Evolutionary conservation across 2,329 filamentous ascomycete genomes (phyloP), one percentile per base, ranked within the genome.

Genomic region (Huntiella moniliformis): DNA sequence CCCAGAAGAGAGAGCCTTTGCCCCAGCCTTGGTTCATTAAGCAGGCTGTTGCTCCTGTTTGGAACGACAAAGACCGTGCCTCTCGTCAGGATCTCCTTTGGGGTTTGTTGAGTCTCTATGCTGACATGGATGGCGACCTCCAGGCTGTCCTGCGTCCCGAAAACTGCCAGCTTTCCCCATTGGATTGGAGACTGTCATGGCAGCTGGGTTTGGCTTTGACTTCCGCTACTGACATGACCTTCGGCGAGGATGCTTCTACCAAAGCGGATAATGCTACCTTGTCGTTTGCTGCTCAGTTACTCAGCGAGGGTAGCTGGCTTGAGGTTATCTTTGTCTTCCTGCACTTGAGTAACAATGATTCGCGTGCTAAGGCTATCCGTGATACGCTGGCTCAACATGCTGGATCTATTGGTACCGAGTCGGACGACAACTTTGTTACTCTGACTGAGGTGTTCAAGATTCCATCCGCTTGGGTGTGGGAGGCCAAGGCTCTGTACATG

Each of bases 401-500:
- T 2, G 70, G 70, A 22, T 63, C 70, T 13, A 75, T 92, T 44
- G 72, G 77, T 5, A 64, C 70, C 3, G 69, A 77, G 42, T 68
- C 71, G 51, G 57, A 63, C 12, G 68, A 62, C 45, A 43, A 38
- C 31, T 84, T 77, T 60, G 64, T 61, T 8, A 68, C 71, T 11
- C 65, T 91, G 16, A 71, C 71, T 0, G 64, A 70, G 38, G 74
- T 73, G 31, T 73, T 87, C 45, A 72, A 74, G 51, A 73, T 96
- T 37, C 85, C 88, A 0, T 61, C 69, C 1, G 60, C 71, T 3
- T 93, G 88, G 86, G 70, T 96, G 43, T 93, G 83, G 76, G 75
- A 84, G 50, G 84, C 91, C 13, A 83, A 87, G 57, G 87, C 87
- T 10, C 68, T 88, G 11, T 80, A 81, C 60, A 86, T 85, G 61